Evolutionary conservation across 805 yeast species (phyloP).

Genomic region (Blastobotrys terrestris): DNA sequence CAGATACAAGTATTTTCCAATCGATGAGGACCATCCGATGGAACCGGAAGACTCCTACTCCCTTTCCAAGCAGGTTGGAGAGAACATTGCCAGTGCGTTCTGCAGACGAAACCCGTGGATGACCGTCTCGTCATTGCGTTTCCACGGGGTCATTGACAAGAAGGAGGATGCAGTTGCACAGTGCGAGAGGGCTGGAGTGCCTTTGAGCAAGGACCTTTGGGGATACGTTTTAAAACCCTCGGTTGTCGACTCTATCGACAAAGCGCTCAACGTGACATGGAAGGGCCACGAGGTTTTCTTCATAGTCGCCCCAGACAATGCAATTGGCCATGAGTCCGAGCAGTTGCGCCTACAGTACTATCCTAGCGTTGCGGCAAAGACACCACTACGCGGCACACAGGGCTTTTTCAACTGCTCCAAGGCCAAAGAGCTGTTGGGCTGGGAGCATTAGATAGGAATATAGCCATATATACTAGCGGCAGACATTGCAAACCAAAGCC

Average conservation of each 20-base stretch:
- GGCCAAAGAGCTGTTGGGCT: not conserved
- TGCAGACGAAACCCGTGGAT: not conserved
- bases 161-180: not conserved
- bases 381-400: not conserved
- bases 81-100: not conserved
- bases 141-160: not conserved
- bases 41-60: not conserved
- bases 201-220: not conserved
- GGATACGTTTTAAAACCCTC: not conserved
- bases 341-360: not conserved
- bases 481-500: too few species aligned
- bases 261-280: not conserved
- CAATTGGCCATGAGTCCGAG: not conserved
- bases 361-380: not conserved
- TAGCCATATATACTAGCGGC: too few species aligned
- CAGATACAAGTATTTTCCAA: not conserved
- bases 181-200: not conserved
- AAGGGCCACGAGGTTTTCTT: not conserved
- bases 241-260: not conserved
- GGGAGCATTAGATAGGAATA: not conserved
- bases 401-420: not conserved
- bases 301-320: not conserved
- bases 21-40: not conserved
- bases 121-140: not conserved
- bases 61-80: not conserved